These are phyloP conservation scores for Candida boleticola DNA, from an alignment of 805 yeast genomes.

Conservation along the genomic window DNA sequence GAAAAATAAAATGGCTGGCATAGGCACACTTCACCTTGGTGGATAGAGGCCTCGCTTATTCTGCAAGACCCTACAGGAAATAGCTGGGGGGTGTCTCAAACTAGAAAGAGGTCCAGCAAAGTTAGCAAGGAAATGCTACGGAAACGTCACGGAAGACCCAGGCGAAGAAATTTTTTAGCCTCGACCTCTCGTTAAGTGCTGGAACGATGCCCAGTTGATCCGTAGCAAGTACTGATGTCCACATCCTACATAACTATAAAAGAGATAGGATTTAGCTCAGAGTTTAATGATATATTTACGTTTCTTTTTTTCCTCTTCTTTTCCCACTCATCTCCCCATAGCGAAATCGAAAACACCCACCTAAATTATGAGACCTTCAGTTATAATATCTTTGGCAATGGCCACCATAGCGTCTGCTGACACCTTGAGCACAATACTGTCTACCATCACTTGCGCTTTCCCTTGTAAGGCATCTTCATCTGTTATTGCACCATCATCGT, in stretches of 20 bases:
- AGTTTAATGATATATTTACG: neutral
- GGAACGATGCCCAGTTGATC: too few species aligned
- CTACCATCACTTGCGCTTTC: slow-evolving; percentile 16
- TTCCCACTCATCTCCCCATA: neutral
- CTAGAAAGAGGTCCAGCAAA: neutral
- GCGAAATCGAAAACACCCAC: neutral
- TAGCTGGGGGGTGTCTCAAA: neutral
- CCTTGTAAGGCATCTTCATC: slow-evolving; percentile 11
- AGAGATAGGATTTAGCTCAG: neutral
- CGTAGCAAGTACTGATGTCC: too few species aligned
- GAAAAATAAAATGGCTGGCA: neutral
- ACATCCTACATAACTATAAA: neutral
- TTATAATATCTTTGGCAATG: slow-evolving; percentile 9
- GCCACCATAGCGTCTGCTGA: slow-evolving; percentile 20
- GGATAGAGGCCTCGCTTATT: too few species aligned
- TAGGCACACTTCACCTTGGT: neutral
- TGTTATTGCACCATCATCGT: slow-evolving; percentile 18
- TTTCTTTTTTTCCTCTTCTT: neutral
- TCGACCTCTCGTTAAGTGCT: too few species aligned
- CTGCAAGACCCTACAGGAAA: too few species aligned
- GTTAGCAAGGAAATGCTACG: too few species aligned
- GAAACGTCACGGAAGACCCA: too few species aligned
- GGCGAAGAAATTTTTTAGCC: too few species aligned
- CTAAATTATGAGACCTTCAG: slow-evolving; percentile 6
- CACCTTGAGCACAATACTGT: slow-evolving; percentile 16